phyloP scores from a whole-genome alignment of 805 yeast genomes.

The Metschnikowia bowlesiae region DNA sequence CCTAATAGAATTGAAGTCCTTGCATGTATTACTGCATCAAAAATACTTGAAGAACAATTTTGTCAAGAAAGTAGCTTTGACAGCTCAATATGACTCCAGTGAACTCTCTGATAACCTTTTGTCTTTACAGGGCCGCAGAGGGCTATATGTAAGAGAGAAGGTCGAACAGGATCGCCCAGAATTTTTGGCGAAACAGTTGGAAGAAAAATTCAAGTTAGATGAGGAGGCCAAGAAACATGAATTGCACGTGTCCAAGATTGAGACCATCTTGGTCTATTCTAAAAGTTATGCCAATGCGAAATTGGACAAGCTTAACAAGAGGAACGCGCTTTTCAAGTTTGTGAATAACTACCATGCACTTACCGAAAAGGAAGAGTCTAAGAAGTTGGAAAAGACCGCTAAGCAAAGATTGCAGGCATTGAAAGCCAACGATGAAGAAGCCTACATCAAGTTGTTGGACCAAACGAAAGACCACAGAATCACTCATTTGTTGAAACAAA shows the following conservation, averaged over 20 bases:
- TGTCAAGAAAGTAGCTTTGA: conserved; percentile 48
- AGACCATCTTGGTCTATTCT: conserved; percentile 25
- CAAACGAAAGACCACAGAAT: conserved; percentile 86
- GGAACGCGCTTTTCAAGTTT: conserved; percentile 28
- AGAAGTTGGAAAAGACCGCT: conserved; percentile 73
- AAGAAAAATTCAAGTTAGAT: conserved; percentile 65
- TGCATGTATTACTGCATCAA: conserved; percentile 63
- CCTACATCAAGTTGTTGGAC: conserved; percentile 75
- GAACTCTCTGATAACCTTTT: conserved; percentile 49
- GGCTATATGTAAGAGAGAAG: conserved; percentile 63
- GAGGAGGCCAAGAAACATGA: conserved; percentile 45
- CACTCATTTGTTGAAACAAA: conserved; percentile 76
- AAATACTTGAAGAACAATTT: conserved; percentile 63
- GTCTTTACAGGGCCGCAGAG: conserved; percentile 63
- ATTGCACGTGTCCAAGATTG: conserved; percentile 47
- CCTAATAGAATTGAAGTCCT: conserved; percentile 63
- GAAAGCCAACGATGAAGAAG: conserved; percentile 85
- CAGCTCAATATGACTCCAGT: conserved; percentile 53
- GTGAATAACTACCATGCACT: conserved; percentile 47
- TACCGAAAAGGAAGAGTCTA: conserved; percentile 72
- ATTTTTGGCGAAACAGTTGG: conserved; percentile 68
- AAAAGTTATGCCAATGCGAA: conserved; percentile 19
- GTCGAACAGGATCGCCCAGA: conserved; percentile 72
- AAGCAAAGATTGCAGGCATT: conserved; percentile 83
- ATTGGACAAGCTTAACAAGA: conserved; percentile 22